These are phyloP conservation scores for Solanum habrochaites DNA, from an alignment of 257 asterid species.

Conservation along the genomic window DNA sequence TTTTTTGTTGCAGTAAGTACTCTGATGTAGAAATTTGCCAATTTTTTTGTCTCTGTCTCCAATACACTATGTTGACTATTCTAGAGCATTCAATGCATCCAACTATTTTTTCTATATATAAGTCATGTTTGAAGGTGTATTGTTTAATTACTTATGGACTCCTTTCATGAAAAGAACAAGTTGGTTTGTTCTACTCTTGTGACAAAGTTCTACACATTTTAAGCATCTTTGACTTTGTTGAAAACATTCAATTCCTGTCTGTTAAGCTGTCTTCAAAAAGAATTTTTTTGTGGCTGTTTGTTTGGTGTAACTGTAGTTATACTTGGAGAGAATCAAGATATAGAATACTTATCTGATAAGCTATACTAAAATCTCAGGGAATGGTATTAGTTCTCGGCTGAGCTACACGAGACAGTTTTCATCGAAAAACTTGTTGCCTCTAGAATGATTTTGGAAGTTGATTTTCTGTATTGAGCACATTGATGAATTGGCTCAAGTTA, in stretches of 20 bases:
- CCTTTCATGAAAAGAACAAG: background rate
- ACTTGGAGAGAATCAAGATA: background rate
- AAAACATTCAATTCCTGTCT: too few relatives aligned
- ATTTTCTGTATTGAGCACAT: background rate
- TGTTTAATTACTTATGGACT: background rate
- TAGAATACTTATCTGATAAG: background rate
- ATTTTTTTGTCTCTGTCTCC: background rate
- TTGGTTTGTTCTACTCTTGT: background rate
- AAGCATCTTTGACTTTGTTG: background rate
- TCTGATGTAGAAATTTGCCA: background rate
- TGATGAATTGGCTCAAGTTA: constrained; percentile 34
- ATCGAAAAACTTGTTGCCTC: background rate
- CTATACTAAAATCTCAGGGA: constrained; percentile 7
- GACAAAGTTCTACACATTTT: background rate
- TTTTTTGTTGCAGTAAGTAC: background rate
- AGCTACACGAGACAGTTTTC: constrained; percentile 3
- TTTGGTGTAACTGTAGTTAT: background rate
- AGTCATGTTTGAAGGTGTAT: background rate
- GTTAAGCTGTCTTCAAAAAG: background rate
- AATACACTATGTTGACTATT: background rate
- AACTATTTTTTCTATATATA: background rate
- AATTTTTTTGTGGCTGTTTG: background rate
- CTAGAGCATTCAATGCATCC: background rate
- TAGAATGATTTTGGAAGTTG: constrained; percentile 1
- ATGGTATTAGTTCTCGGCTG: constrained; percentile 1